Conservation (phyloP, 2,329 filamentous ascomycete species). For the Fusarium palustre region DNA sequence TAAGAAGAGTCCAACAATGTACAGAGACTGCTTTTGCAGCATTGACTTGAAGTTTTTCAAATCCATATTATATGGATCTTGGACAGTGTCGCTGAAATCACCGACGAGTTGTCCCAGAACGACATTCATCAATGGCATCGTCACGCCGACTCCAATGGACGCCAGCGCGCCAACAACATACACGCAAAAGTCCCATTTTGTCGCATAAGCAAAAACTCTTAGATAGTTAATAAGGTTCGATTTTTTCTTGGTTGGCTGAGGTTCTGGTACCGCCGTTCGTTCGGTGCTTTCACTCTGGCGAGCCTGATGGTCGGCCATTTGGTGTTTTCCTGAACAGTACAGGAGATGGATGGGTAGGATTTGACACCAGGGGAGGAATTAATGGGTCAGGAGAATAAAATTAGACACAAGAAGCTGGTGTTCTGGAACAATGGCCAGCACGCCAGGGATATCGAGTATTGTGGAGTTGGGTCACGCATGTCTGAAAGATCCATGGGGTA, state of each 20-base stretch:
- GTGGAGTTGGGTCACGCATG: not conserved
- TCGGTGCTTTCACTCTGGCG: conserved; percentile 6
- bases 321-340: not conserved
- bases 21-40: conserved; percentile 40
- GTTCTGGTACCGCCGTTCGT: conserved; percentile 2
- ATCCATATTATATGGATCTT: conserved; percentile 38
- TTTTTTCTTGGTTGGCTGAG: conserved; percentile 12
- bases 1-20: conserved; percentile 40
- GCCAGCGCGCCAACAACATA: conserved; percentile 46
- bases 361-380: not conserved
- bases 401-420: conserved; percentile 7
- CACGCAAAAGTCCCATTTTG: conserved; percentile 46
- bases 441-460: not conserved
- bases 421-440: conserved; percentile 2
- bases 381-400: not conserved
- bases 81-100: conserved; percentile 43
- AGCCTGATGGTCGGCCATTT: conserved; percentile 9
- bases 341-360: not conserved
- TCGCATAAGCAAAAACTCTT: conserved; percentile 48
- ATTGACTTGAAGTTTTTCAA: conserved; percentile 19
- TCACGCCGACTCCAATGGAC: conserved; percentile 50
- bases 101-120: conserved; percentile 50
- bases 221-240: conserved; percentile 35
- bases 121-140: conserved; percentile 53
- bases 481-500: conserved; percentile 3